These are phyloP conservation scores for Oxytropis ochrocephala DNA, from an alignment of 306 rosid species.

Conservation along the genomic window DNA sequence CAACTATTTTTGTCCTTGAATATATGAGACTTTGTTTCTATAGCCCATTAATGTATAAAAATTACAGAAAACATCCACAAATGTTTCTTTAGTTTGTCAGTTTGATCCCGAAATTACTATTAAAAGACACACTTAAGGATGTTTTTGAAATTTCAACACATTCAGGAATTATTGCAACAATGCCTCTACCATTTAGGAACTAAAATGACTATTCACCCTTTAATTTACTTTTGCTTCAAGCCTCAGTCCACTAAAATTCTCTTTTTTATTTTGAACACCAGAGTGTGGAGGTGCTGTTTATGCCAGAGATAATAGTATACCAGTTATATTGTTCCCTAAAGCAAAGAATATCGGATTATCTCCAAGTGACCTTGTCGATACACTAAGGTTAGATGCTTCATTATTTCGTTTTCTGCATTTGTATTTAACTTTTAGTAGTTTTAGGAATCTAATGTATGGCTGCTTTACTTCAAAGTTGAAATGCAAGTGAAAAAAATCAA, in stretches of 20 bases:
- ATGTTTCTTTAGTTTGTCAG: no score
- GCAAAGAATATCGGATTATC: slow-evolving; percentile 41
- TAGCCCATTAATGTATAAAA: no score
- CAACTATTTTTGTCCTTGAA: no score
- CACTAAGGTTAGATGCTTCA: slow-evolving; percentile 43
- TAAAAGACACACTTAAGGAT: no score
- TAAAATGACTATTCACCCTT: no score
- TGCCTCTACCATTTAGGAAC: no score
- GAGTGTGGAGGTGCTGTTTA: slow-evolving; percentile 81
- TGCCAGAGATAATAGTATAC: slow-evolving; percentile 68
- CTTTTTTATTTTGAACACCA: slow-evolving; percentile 17
- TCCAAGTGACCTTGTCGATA: slow-evolving; percentile 50
- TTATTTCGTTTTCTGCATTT: slow-evolving; percentile 5
- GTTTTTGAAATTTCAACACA: no score
- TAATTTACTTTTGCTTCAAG: neutral
- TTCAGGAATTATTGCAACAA: no score
- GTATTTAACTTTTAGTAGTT: slow-evolving; percentile 6
- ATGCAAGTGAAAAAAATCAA: neutral
- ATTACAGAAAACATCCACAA: no score
- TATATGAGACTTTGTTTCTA: no score
- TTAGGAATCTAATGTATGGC: neutral
- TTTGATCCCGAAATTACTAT: no score
- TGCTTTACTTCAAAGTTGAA: neutral
- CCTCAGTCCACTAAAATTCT: neutral
- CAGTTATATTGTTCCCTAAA: slow-evolving; percentile 60